These are phyloP conservation scores for Ophiocordyceps robertsii DNA, from an alignment of 2,329 filamentous ascomycete genomes.

Conservation along the genomic window DNA sequence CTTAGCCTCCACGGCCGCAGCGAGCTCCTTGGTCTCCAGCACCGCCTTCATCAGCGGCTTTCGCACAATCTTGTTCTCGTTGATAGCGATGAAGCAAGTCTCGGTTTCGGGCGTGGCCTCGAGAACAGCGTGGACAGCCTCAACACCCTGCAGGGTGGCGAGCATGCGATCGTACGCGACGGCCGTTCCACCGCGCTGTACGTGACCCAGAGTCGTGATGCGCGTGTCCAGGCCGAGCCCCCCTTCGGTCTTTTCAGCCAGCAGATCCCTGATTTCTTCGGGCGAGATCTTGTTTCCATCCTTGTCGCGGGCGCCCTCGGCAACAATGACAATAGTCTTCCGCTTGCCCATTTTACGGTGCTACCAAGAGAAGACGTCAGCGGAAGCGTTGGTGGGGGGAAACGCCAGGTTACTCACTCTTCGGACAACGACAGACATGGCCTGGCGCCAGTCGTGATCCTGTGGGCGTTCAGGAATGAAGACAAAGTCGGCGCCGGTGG, in stretches of 20 bases:
- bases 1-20: conserved; percentile 67
- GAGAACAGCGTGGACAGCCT: conserved; percentile 83
- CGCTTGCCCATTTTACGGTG: conserved; percentile 84
- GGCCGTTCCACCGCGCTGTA: conserved; percentile 87
- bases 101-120: conserved; percentile 80
- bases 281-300: conserved; percentile 75
- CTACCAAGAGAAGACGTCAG: conserved; percentile 24
- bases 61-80: conserved; percentile 93
- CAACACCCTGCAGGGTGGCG: conserved; percentile 82
- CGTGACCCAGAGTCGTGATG: conserved; percentile 89
- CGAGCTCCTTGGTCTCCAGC: conserved; percentile 69
- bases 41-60: conserved; percentile 86
- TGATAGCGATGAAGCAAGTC: conserved; percentile 90
- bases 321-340: conserved; percentile 96
- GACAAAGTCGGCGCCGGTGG: conserved; percentile 88
- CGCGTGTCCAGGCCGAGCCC: conserved; percentile 78
- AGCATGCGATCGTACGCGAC: conserved; percentile 93
- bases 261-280: conserved; percentile 69
- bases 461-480: conserved; percentile 95
- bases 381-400: neutral
- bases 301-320: conserved; percentile 82
- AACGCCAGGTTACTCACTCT: conserved; percentile 36
- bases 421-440: conserved; percentile 70
- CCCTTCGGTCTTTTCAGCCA: conserved; percentile 53
- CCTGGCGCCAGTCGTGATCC: conserved; percentile 71